Evolutionary conservation across 108 stramenopile species (phyloP).

Genomic region (Pseudonitzschia pungens): DNA sequence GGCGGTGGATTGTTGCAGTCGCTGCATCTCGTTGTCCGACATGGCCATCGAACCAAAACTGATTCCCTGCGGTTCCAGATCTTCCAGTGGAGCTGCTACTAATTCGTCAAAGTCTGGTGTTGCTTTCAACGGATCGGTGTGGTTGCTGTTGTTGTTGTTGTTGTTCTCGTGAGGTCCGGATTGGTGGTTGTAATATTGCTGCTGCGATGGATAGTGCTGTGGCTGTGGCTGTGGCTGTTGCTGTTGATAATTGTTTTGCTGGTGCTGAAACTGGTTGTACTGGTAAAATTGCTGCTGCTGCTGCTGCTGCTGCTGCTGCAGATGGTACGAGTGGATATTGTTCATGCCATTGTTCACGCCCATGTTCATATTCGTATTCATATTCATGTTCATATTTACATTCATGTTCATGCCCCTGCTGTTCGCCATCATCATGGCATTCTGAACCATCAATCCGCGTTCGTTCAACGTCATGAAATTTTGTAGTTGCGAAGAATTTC

Average conservation of each 20-base stretch:
- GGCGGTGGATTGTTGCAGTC: conserved; percentile 25
- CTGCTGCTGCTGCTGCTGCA: conserved; percentile 8
- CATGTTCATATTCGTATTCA: background rate
- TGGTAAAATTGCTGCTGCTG: background rate
- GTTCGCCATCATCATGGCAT: background rate
- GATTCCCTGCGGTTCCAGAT: conserved; percentile 29
- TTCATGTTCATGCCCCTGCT: background rate
- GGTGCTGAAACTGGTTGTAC: background rate
- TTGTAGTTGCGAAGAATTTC: too few relatives aligned
- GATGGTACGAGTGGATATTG: background rate
- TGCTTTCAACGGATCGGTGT: background rate
- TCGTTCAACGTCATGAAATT: background rate
- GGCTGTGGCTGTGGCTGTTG: background rate
- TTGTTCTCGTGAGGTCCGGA: conserved; percentile 6
- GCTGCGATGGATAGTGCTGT: conserved; percentile 13
- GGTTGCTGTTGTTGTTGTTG: background rate
- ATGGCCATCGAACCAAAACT: conserved; percentile 52
- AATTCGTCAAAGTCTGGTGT: conserved; percentile 33
- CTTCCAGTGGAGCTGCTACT: conserved; percentile 34
- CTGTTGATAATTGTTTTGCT: background rate
- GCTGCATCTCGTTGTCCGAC: conserved; percentile 29
- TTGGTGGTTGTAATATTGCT: conserved; percentile 15
- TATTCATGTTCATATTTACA: background rate
- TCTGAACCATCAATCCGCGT: background rate
- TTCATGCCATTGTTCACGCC: background rate